Percentiles rank a stretch among this genome's conserved stretches.
Conservation (phyloP, 75 land plant genomes). For the Pinus taeda region DNA sequence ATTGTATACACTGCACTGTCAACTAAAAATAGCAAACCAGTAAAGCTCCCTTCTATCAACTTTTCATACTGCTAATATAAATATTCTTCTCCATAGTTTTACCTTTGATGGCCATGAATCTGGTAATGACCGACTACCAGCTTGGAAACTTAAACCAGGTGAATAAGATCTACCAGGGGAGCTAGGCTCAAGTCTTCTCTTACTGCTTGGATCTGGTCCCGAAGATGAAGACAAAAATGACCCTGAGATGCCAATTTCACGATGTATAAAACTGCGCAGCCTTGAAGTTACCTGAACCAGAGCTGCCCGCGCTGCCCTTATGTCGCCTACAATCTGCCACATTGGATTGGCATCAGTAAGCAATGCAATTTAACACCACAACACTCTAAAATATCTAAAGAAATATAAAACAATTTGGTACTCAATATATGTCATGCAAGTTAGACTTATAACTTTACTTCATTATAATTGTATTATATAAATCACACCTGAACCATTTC, state of each 20-base stretch:
- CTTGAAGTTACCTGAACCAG: slow-evolving; percentile 68
- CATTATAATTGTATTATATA: not conserved
- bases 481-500: slow-evolving; percentile 72
- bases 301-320: slow-evolving; percentile 76
- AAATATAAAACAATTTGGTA: not conserved
- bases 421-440: not conserved
- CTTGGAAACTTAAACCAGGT: slow-evolving; percentile 20
- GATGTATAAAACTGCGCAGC: slow-evolving; percentile 48
- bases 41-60: not conserved
- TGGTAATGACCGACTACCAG: slow-evolving; percentile 8
- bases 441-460: not conserved
- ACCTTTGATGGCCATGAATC: slow-evolving; percentile 14
- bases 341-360: not conserved
- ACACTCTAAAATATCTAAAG: not conserved
- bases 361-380: not conserved
- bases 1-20: too few relatives aligned
- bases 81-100: not conserved
- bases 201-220: not conserved
- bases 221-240: slow-evolving; percentile 14
- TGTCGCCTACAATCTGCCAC: slow-evolving; percentile 79
- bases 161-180: slow-evolving; percentile 17
- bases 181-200: slow-evolving; percentile 9
- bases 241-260: slow-evolving; percentile 35
- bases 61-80: not conserved
- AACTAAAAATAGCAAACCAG: not conserved